Percentiles rank a stretch among this genome's conserved stretches.
phyloP scores from a whole-genome alignment of 345 rosid genomes.

The Boechera stricta region DNA sequence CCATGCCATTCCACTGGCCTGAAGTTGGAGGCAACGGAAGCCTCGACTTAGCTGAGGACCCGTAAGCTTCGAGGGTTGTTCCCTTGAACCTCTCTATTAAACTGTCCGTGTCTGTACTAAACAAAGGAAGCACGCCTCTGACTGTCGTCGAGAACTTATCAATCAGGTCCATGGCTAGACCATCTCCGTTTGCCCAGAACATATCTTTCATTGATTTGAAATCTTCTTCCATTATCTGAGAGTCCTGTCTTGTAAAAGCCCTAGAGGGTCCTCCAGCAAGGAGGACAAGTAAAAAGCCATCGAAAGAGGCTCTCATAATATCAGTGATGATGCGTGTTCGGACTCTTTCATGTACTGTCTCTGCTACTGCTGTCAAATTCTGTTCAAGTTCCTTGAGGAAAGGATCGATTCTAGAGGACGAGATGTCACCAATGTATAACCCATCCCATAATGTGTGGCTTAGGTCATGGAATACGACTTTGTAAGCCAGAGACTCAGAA shows the following conservation, averaged over 20 bases:
- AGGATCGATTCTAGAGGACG: constrained; percentile 76
- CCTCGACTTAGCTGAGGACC: constrained; percentile 79
- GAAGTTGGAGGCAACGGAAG: constrained; percentile 91
- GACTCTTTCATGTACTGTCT: constrained; percentile 77
- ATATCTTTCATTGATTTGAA: constrained; percentile 84
- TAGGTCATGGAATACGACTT: constrained; percentile 81
- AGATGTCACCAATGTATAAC: constrained; percentile 77
- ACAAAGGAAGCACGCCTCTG: constrained; percentile 78
- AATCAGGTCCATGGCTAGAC: constrained; percentile 76
- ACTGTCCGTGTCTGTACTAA: constrained; percentile 79
- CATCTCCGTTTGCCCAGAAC: constrained; percentile 97
- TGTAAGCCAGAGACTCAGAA: constrained; percentile 82
- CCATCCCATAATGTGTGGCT: constrained; percentile 90
- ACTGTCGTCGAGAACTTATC: constrained; percentile 72
- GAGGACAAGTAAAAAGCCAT: constrained; percentile 86
- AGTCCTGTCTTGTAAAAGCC: constrained; percentile 75
- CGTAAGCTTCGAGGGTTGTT: constrained; percentile 71
- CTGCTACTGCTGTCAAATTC: constrained; percentile 65
- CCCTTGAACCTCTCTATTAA: constrained; percentile 82
- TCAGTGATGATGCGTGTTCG: constrained; percentile 79
- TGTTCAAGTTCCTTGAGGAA: constrained; percentile 79
- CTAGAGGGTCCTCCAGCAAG: constrained; percentile 98
- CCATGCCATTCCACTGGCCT: constrained; percentile 89
- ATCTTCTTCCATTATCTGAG: constrained; percentile 83
- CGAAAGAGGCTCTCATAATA: constrained; percentile 87